Evolutionary conservation across 257 asterid genomes (phyloP).

Genomic region (Fraxinus anomala): DNA sequence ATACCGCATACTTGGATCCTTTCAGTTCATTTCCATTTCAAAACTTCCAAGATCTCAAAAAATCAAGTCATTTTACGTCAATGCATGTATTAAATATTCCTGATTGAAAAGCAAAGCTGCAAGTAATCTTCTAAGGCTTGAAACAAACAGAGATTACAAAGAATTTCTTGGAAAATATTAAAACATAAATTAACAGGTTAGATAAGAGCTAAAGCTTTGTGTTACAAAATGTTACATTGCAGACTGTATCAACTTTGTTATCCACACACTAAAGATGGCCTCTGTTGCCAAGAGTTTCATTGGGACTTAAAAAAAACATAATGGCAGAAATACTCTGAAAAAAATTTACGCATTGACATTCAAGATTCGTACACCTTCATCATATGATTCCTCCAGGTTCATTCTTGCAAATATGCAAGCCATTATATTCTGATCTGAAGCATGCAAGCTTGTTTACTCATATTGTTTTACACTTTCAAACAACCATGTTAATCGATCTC

Average conservation of each 20-base stretch:
- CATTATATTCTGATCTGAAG: neutral
- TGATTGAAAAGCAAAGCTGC: neutral
- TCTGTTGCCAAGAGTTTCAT: neutral
- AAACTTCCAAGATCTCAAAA: neutral
- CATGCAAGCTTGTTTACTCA: neutral
- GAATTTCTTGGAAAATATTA: neutral
- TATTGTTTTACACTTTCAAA: too few relatives aligned
- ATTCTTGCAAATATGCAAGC: neutral
- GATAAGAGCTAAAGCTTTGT: neutral
- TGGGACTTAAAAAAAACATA: neutral
- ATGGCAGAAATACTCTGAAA: neutral
- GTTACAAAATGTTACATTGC: neutral
- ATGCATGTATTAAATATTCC: neutral
- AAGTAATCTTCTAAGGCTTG: neutral
- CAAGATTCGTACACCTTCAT: neutral
- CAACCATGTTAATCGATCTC: neutral
- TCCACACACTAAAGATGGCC: neutral
- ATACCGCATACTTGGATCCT: slow-evolving; percentile 4
- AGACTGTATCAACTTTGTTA: neutral
- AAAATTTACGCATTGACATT: neutral
- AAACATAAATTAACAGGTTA: neutral
- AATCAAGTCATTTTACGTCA: neutral
- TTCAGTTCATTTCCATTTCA: slow-evolving; percentile 5
- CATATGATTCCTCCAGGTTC: neutral
- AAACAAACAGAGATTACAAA: neutral